Conservation (phyloP, 139 green algal species). For the Asterochloris erici region DNA sequence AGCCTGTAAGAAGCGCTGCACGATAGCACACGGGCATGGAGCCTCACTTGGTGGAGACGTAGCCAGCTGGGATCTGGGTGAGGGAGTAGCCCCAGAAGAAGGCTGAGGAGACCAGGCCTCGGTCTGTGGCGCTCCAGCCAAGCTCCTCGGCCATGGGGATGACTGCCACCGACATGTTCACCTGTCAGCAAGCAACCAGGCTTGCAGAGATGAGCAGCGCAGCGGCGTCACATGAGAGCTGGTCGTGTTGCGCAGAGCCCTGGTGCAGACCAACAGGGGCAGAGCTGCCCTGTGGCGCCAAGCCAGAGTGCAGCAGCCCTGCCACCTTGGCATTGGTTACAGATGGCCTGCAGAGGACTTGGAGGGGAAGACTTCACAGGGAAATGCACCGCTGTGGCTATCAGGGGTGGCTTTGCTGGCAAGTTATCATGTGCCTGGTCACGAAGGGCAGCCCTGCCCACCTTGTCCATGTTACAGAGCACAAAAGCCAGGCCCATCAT, state of each 20-base stretch:
- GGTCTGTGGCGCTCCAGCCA: slow-evolving; percentile 82
- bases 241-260: too few relatives aligned
- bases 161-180: slow-evolving; percentile 98
- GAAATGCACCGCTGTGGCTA: background rate
- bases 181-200: slow-evolving; percentile 35
- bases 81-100: slow-evolving; percentile 97
- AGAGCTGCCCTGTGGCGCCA: too few relatives aligned
- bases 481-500: slow-evolving; percentile 78
- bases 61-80: slow-evolving; percentile 92
- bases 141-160: slow-evolving; percentile 97
- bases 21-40: too few relatives aligned
- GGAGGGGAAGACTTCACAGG: background rate
- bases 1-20: too few relatives aligned
- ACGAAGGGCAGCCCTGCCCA: background rate
- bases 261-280: too few relatives aligned
- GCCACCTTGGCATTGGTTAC: too few relatives aligned
- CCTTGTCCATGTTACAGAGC: slow-evolving; percentile 98
- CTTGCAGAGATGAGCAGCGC: background rate
- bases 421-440: background rate
- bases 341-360: background rate
- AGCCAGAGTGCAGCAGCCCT: too few relatives aligned
- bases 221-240: too few relatives aligned
- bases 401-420: background rate
- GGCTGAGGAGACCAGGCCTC: slow-evolving; percentile 87
- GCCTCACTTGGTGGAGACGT: slow-evolving; percentile 72